These are phyloP conservation scores for Nicotiana sylvestris DNA, from an alignment of 257 asterid species.

Conservation along the genomic window DNA sequence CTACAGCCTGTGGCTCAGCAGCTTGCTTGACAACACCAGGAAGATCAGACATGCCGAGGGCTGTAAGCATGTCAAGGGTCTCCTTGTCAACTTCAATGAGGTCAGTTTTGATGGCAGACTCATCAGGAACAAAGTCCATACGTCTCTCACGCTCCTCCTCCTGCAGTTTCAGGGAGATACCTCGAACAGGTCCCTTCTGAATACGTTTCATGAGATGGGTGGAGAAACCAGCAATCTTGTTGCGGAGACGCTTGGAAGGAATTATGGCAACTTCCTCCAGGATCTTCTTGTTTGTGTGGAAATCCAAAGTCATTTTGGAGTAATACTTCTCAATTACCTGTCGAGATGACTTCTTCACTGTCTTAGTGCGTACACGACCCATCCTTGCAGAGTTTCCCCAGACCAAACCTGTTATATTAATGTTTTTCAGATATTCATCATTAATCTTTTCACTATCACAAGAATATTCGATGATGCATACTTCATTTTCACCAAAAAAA, in stretches of 20 bases:
- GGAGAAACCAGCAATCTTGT: slow-evolving; percentile 43
- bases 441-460: not conserved
- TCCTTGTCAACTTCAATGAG: slow-evolving; percentile 50
- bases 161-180: slow-evolving; percentile 40
- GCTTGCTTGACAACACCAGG: slow-evolving; percentile 40
- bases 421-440: not conserved
- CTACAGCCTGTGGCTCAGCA: slow-evolving; percentile 20
- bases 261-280: slow-evolving; percentile 41
- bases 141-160: slow-evolving; percentile 48
- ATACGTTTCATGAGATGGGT: slow-evolving; percentile 45
- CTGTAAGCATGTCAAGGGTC: slow-evolving; percentile 43
- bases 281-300: slow-evolving; percentile 48
- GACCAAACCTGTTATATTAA: not conserved
- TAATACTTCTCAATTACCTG: slow-evolving; percentile 48
- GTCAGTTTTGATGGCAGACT: slow-evolving; percentile 47
- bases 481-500: not conserved
- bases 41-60: slow-evolving; percentile 44
- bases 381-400: slow-evolving; percentile 17
- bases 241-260: slow-evolving; percentile 39
- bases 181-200: slow-evolving; percentile 39
- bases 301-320: slow-evolving; percentile 50
- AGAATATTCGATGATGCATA: not conserved
- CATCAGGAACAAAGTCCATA: slow-evolving; percentile 51
- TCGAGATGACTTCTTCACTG: slow-evolving; percentile 48
- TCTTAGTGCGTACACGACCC: slow-evolving; percentile 57